Base-by-base conservation (phyloP, 208 protist genomes). In the Acanthamoeba polyphaga region DNA sequence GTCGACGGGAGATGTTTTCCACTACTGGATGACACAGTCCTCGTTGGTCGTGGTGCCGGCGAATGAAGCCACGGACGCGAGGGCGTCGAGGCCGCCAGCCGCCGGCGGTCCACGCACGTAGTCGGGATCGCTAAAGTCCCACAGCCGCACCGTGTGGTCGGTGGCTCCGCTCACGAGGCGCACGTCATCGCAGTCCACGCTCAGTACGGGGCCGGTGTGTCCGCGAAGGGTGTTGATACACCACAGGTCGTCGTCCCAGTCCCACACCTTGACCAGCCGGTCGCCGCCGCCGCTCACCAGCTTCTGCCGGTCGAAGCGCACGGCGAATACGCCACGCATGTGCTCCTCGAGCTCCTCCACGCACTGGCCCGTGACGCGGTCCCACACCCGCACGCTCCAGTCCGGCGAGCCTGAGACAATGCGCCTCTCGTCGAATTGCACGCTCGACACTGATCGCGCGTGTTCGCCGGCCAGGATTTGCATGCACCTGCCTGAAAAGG, bases 141-240 rank as follows among this genome's bases (percentile, higher is more conserved):
- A 92, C n/a, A 92, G 17, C 19, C 87, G 87, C 32, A 92, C 43
- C 19, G 62, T 92, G 24, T 51, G 32, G 19, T 92, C 87, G 62
- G 64, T 68, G 87, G 43, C 62, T 22, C 87, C 87, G 62, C 62
- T 92, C 22, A 53, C 64, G 60, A 92, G 62, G 13, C 62, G 55
- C 62, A 46, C n/a, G 38, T 68, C 55, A 32, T 92, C 87, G 49
- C 34, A 68, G 62, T 92, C 87, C 9, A 92, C 43, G 7, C 51
- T 27, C 38, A 68, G 62, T 19, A 92, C 87, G 19, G 53, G 38
- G n/a, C 87, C 87, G 15, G 62, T 76, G 62, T 92, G 87, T 13
- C 87, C 87, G 60, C 87, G 87, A 12, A 92, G 87, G 6, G 87
- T 92, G 60, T 92, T 92, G 87, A 92, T n/a, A 62, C 87, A 92